phyloP scores from a whole-genome alignment of 805 yeast species.

The Candida ascalaphidarum region DNA sequence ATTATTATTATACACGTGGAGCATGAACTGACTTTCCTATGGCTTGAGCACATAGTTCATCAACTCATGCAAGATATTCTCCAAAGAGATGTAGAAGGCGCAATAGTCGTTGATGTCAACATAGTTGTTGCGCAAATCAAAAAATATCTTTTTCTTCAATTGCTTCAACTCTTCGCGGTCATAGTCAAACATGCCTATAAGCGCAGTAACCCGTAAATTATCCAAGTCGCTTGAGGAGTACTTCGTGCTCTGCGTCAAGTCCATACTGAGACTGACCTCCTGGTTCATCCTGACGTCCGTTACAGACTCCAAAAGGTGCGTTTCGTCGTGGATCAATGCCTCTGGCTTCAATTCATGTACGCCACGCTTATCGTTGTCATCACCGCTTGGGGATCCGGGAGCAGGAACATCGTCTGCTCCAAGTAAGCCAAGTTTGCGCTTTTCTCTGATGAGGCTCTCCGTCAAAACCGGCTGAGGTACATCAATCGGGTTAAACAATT shows the following conservation, averaged over 20 bases:
- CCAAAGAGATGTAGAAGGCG: slow-evolving; percentile 33
- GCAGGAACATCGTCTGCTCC: neutral
- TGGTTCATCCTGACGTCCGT: slow-evolving; percentile 1
- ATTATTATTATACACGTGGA: too few species aligned
- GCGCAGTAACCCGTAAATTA: too few species aligned
- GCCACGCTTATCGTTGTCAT: slow-evolving; percentile 1
- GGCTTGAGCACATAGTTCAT: slow-evolving; percentile 24
- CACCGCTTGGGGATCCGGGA: slow-evolving; percentile 1
- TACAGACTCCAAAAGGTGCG: slow-evolving; percentile 1
- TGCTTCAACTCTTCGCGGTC: slow-evolving; percentile 20
- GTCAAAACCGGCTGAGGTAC: slow-evolving; percentile 31
- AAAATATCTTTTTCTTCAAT: slow-evolving; percentile 28
- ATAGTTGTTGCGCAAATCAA: slow-evolving; percentile 33
- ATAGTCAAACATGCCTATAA: too few species aligned
- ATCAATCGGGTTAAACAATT: slow-evolving; percentile 33
- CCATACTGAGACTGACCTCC: slow-evolving; percentile 1
- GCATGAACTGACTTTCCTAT: neutral
- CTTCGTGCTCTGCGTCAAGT: too few species aligned
- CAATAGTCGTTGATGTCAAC: slow-evolving; percentile 38
- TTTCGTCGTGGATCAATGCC: too few species aligned
- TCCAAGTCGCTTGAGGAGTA: too few species aligned
- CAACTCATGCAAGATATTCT: slow-evolving; percentile 28
- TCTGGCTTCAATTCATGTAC: too few species aligned
- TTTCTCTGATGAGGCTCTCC: slow-evolving; percentile 3
- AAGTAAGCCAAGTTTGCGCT: slow-evolving; percentile 1